A percentile compares a stretch with the other conserved stretches of the same genome.
These are phyloP conservation scores for Staphylotrichum tortipilum DNA, from an alignment of 495 filamentous ascomycete genomes.

Conservation along the genomic window DNA sequence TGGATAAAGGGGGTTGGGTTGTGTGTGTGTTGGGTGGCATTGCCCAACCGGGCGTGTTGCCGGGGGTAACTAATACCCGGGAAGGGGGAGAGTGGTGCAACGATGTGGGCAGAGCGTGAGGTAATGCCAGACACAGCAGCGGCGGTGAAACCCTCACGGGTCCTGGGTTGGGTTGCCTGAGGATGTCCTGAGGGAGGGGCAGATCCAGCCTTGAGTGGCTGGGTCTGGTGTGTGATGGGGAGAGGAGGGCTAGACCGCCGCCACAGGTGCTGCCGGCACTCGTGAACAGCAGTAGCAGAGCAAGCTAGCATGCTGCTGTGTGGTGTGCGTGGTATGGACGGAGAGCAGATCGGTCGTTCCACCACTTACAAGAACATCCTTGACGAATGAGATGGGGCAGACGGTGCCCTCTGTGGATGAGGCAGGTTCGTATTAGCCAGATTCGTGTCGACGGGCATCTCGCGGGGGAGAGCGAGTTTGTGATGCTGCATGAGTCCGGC, in stretches of 20 bases:
- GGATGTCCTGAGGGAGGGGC: not conserved
- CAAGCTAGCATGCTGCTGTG: too few species aligned
- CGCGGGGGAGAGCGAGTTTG: too few species aligned
- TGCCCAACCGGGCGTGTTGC: too few species aligned
- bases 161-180: too few species aligned
- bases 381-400: constrained; percentile 64
- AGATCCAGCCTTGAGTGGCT: constrained; percentile 11
- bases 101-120: too few species aligned
- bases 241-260: not conserved
- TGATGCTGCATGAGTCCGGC: too few species aligned
- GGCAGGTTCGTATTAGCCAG: constrained; percentile 32
- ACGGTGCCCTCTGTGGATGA: constrained; percentile 55
- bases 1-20: too few species aligned
- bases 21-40: too few species aligned
- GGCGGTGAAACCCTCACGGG: not conserved
- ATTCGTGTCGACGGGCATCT: constrained; percentile 3
- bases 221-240: constrained; percentile 2
- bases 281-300: too few species aligned
- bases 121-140: not conserved
- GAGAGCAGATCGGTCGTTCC: constrained; percentile 11
- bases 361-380: constrained; percentile 55
- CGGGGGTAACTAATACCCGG: too few species aligned
- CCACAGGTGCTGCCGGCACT: constrained; percentile 9
- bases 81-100: too few species aligned
- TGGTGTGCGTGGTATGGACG: constrained; percentile 1